Base-by-base conservation (phyloP, 441 rosid species). In the Syzygium syzygioides region DNA sequence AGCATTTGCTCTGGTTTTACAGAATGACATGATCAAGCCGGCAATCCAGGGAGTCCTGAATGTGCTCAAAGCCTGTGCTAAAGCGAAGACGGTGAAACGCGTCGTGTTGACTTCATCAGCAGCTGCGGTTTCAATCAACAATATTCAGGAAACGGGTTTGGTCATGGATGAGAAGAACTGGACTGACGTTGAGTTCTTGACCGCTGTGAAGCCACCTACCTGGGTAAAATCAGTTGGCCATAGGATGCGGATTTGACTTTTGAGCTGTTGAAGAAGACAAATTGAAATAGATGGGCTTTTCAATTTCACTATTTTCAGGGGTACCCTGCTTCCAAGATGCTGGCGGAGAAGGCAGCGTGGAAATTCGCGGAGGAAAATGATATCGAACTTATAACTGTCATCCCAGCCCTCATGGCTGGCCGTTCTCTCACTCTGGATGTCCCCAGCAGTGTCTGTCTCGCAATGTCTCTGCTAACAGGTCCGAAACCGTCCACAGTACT, bases 11-110 rank as follows among this genome's bases (percentile, higher is more conserved):
- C 79, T 60, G 14, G 25, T 37, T 87, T 34, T 80, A 45, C 87
- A 97, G 98, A 94, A 92, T 93, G 99, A 97, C 87, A 94, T 96
- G 97, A 95, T 97, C 92, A 96, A 96, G 91, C 99, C 98, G 9
- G 98, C 98, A 8, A 90, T 91, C 86, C 94, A 96, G 92, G 99
- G 99, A 90, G 99, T 93, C 9, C 60, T 91, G 85, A 96, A 96
- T 92, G 99, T 97, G 25, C 87, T 97, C 91, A 95, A 92, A 89
- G 93, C 98, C 76, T 95, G 97, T 86, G 92, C 87, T 15, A 94
- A 93, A 85, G 91, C 96, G 3, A 93, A 95, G 90, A 91, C 98
- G n/a, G 92, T 97, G 56, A 97, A 94, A 88, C 95, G 97, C 8
- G 98, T 95, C 34, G 87, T 97, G 45, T 68, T 95, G 91, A 96